Percentiles rank a stretch among this genome's conserved stretches.
Evolutionary conservation across 768 basidiomycete species (phyloP).

Genomic region (Nidularia pulvinata): DNA sequence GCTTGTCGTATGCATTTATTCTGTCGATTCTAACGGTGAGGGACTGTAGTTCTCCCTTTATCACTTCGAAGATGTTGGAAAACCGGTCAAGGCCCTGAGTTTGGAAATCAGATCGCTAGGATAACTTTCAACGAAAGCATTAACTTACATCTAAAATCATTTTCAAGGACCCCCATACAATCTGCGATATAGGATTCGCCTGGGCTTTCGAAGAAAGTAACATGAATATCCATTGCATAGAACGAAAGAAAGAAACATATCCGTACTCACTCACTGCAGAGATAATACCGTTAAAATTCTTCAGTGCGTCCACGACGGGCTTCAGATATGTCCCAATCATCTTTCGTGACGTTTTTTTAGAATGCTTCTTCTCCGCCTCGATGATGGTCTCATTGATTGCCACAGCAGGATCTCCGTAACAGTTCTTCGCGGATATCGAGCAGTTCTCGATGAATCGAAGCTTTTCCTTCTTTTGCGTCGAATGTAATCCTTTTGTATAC

Average conservation of each 20-base stretch:
- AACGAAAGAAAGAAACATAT: background rate
- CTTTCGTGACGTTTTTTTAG: background rate
- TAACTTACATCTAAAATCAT: background rate
- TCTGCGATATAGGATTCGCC: background rate
- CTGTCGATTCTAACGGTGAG: background rate
- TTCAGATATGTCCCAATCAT: background rate
- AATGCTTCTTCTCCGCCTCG: background rate
- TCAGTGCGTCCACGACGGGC: background rate
- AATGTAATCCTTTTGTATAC: background rate
- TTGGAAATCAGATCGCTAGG: background rate
- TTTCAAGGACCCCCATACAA: background rate
- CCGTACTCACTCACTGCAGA: background rate
- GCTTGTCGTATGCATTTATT: background rate
- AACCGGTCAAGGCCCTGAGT: background rate
- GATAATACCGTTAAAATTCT: background rate
- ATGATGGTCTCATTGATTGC: background rate
- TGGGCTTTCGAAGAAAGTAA: background rate
- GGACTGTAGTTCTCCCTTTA: background rate
- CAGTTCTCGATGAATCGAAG: background rate
- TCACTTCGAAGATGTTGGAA: background rate
- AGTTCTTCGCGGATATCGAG: background rate
- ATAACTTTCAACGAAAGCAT: background rate
- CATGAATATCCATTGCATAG: background rate
- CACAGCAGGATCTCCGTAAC: background rate
- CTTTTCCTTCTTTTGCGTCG: background rate